Conservation (phyloP, 2,329 filamentous ascomycete species). For the Metarhizium rileyi region DNA sequence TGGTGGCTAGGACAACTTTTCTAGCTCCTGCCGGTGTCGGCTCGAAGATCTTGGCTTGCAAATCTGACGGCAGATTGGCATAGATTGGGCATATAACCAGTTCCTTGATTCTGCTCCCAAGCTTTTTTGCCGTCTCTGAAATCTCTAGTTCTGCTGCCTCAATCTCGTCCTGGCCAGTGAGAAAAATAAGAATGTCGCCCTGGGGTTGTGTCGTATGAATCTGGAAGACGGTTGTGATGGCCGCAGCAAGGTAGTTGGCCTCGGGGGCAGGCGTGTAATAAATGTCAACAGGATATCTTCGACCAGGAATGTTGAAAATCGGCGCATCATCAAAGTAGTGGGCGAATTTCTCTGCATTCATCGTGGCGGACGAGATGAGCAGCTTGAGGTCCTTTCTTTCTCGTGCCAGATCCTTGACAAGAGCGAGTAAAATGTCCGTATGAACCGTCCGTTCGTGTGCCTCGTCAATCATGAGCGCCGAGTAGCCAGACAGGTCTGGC, state of each 20-base stretch:
- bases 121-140: constrained; percentile 74
- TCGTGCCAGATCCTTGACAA: constrained; percentile 80
- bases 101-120: constrained; percentile 76
- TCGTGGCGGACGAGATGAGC: constrained; percentile 86
- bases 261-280: constrained; percentile 87
- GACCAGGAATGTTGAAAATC: constrained; percentile 89
- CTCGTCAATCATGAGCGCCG: constrained; percentile 91
- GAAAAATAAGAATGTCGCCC: constrained; percentile 88
- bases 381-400: constrained; percentile 80
- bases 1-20: constrained; percentile 90
- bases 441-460: constrained; percentile 89
- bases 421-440: constrained; percentile 79
- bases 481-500: constrained; percentile 72
- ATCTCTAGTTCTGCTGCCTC: constrained; percentile 78
- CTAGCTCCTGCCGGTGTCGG: constrained; percentile 76
- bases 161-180: constrained; percentile 95
- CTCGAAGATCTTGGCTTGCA: constrained; percentile 91
- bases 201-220: constrained; percentile 80
- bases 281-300: constrained; percentile 81
- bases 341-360: constrained; percentile 88
- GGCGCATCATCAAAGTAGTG: constrained; percentile 87
- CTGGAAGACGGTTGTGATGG: constrained; percentile 88
- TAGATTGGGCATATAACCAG: constrained; percentile 91
- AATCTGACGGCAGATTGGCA: constrained; percentile 79
- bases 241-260: constrained; percentile 85